Evolutionary conservation across 805 yeast genomes (phyloP), one percentile per base, ranked within the genome.

Genomic region (Phaffomyces antillensis): DNA sequence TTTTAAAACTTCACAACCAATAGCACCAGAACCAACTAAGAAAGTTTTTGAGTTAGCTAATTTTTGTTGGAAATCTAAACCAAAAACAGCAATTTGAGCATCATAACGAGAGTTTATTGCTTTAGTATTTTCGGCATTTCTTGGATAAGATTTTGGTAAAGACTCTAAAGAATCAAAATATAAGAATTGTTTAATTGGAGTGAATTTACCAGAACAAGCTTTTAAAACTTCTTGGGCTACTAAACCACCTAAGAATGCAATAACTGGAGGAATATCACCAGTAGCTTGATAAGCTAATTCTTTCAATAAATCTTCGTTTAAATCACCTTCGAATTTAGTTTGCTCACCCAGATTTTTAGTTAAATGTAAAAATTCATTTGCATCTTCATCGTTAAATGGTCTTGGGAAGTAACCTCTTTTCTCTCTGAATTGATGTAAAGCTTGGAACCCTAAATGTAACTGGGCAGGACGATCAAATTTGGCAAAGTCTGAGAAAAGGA

Each of bases 1-100:
- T 68, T 93, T 93, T 59, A 93, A 73, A 90, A 93, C 91, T 68
- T 93, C 99, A 71, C 99, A 93, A 35, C 99, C 99, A 71, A 93
- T 93, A 17, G 99, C 99, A 62, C 99, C 99, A 2, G 97, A 75
- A 38, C 99, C 99, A 36, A 93, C 99, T 53, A 93, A 71, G 65
- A 93, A 91, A 4, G 90, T 88, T 59, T 79, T 83, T 51, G 85
- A 69, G 64, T 90, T 87, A 34, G 86, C 78, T 46, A 93, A 68
- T 37, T 68, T 70, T 58, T 83, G 79, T 61, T 88, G 91, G 66
- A 78, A 87, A 37, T 77, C 78, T 40, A 76, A 61, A 48, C 99
- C 99, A 55, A 89, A 89, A 1, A 91, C 96, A 2, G 98, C 97
- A 59, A 89, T 86, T 70, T 89, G 96, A n/a, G 80, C 79, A 65